Percentiles rank a stretch among this genome's conserved stretches.
Evolutionary conservation across 1,284 basidiomycete genomes (phyloP).

Genomic region (Tilletia horrida): DNA sequence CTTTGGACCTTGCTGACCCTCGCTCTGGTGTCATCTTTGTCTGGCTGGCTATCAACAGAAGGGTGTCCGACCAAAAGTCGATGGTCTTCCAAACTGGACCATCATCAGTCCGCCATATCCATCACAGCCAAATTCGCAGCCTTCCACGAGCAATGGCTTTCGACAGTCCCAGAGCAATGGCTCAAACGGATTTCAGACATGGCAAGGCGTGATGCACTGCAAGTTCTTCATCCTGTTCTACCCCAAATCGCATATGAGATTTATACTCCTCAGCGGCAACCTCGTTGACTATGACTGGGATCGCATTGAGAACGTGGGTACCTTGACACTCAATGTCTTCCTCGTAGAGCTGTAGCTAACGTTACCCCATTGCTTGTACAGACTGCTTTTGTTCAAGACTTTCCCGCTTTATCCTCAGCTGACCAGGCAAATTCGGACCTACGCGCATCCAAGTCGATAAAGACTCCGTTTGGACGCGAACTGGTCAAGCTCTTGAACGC

Average conservation of each 20-base stretch:
- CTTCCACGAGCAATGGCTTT: neutral
- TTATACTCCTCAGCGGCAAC: slow-evolving; percentile 46
- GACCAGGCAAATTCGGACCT: neutral
- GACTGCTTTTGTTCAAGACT: slow-evolving; percentile 46
- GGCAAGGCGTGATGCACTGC: slow-evolving; percentile 29
- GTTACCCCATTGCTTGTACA: slow-evolving; percentile 6
- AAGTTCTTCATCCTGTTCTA: slow-evolving; percentile 48
- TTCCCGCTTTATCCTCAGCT: slow-evolving; percentile 25
- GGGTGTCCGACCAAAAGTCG: neutral
- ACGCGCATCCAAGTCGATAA: neutral
- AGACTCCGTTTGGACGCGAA: slow-evolving; percentile 23
- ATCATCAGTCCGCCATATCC: slow-evolving; percentile 11
- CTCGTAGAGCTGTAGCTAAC: neutral
- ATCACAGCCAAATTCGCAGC: neutral
- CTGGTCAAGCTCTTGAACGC: slow-evolving; percentile 34
- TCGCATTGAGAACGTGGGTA: slow-evolving; percentile 43
- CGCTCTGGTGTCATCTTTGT: neutral
- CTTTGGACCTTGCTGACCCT: neutral
- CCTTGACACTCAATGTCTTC: slow-evolving; percentile 15
- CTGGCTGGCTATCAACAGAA: neutral
- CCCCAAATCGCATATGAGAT: slow-evolving; percentile 28
- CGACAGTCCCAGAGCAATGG: neutral
- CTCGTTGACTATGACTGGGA: slow-evolving; percentile 49
- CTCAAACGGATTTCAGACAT: neutral
- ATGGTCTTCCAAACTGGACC: slow-evolving; percentile 11